phyloP scores from a whole-genome alignment of 768 basidiomycete genomes.

The Xerocomus spinulosus region DNA sequence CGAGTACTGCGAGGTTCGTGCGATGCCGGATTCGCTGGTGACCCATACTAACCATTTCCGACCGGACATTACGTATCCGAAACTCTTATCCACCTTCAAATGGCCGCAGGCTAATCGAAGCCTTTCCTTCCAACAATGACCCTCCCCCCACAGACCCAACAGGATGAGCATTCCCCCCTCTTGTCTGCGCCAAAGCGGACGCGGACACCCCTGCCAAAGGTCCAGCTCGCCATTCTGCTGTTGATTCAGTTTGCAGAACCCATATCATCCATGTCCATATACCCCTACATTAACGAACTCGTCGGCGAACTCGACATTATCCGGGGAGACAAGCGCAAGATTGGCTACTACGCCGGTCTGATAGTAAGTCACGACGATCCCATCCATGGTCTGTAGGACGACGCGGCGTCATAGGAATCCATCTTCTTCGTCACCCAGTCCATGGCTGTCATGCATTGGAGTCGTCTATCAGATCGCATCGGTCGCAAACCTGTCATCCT shows the following conservation, averaged over 20 bases:
- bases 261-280: conserved; percentile 40
- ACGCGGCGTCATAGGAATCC: conserved; percentile 49
- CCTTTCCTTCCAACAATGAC: not conserved
- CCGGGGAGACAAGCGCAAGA: conserved; percentile 21
- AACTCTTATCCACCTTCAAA: not conserved
- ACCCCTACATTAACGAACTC: conserved; percentile 48
- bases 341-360: conserved; percentile 67
- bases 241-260: conserved; percentile 32
- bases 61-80: not conserved
- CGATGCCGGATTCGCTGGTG: not conserved
- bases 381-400: not conserved
- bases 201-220: conserved; percentile 34
- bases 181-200: conserved; percentile 3
- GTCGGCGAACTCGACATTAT: conserved; percentile 24
- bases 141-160: not conserved
- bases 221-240: conserved; percentile 36
- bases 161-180: conserved; percentile 14
- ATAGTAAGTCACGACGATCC: conserved; percentile 39
- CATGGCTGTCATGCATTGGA: conserved; percentile 67
- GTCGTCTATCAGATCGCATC: conserved; percentile 60
- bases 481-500: conserved; percentile 74
- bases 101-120: not conserved
- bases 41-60: not conserved
- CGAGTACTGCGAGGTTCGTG: not conserved
- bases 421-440: conserved; percentile 75